phyloP scores from a whole-genome alignment of 163 green algal species.

The Scenedesmus sp. region DNA sequence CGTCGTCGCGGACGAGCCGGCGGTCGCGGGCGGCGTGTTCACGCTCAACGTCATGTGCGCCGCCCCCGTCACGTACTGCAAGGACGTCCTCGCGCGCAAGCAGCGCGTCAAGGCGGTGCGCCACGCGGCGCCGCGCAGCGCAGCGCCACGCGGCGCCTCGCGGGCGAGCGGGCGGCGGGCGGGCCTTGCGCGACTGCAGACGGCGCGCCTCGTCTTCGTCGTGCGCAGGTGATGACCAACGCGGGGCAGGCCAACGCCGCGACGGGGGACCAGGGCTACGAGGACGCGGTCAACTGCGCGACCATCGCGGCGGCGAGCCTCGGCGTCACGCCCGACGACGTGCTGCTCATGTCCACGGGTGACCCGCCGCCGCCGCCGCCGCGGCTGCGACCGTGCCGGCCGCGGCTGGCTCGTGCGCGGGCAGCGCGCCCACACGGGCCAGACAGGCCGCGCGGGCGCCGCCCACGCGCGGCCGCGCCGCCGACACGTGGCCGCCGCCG shows the following conservation, averaged over 20 bases:
- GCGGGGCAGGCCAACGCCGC: slow-evolving; percentile 98
- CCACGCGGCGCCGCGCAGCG: background rate
- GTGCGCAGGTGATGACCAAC: slow-evolving; percentile 87
- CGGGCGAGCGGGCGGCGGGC: too few relatives aligned
- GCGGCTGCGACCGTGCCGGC: too few relatives aligned
- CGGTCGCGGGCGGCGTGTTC: slow-evolving; percentile 87
- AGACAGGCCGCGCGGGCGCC: too few relatives aligned
- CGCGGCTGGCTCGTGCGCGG: background rate
- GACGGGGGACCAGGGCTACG: slow-evolving; percentile 74
- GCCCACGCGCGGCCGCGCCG: too few relatives aligned
- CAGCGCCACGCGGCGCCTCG: background rate
- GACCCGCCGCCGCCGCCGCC: too few relatives aligned
- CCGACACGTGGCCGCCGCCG: too few relatives aligned
- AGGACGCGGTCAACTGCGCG: slow-evolving; percentile 55
- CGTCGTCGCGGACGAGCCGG: slow-evolving; percentile 75
- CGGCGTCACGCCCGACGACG: slow-evolving; percentile 52
- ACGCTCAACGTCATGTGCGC: slow-evolving; percentile 97
- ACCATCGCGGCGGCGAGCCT: slow-evolving; percentile 47
- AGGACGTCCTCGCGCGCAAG: slow-evolving; percentile 79
- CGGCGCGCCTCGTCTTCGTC: too few relatives aligned
- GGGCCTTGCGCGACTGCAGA: too few relatives aligned
- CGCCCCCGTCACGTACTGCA: slow-evolving; percentile 94
- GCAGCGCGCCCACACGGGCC: too few relatives aligned
- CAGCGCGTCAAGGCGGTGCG: slow-evolving; percentile 74
- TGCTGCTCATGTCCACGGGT: slow-evolving; percentile 70